Base-by-base conservation (phyloP, 75 land plant genomes). In the Picea sitchensis region DNA sequence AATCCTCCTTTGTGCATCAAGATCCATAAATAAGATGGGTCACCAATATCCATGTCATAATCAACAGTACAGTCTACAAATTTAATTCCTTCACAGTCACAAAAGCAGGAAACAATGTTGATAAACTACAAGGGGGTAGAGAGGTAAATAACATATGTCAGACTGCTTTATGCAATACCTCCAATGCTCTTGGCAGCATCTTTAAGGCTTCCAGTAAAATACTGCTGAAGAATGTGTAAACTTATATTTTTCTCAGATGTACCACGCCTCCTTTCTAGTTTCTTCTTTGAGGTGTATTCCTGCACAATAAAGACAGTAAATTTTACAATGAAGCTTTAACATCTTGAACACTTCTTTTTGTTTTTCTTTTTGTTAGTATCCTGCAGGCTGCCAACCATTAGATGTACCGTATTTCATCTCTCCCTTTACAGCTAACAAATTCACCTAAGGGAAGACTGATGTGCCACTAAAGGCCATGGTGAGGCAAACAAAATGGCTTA, bases 181-280 rank as follows among this genome's bases (percentile, higher is more conserved):
- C 95, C 96, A 84, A 94, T 88, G 81, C 91, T 87, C 85, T 86
- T 90, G 60, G 95, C 96, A 61, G 96, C 95, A 86, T 94, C 95
- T 84, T 94, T 94, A 14, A 94, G 86, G 74, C 96, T 94, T 68
- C 96, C 96, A 77, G 96, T 88, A 76, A 94, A 94, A 80, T 94
- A 92, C 41, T 90, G 88, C 69, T 94, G 95, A 78, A 94, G 92
- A 73, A 94, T 90, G 65, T 84, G 85, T 61, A 92, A 85, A 60
- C 96, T 87, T 47, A 94, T 91, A 61, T 88, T 90, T 68, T 87
- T 94, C 82, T 94, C 96, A 13, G 84, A 75, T 4, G 89, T 86
- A 60, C 84, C 82, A 14, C 93, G 84, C 78, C 87, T 90, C 72
- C 85, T 87, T 60, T 91, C 91, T 58, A 13, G 2, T n/a, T 73